Evolutionary conservation across 441 rosid species (phyloP), one percentile per base, ranked within the genome.

Genomic region (Gossypium schwendimanii): DNA sequence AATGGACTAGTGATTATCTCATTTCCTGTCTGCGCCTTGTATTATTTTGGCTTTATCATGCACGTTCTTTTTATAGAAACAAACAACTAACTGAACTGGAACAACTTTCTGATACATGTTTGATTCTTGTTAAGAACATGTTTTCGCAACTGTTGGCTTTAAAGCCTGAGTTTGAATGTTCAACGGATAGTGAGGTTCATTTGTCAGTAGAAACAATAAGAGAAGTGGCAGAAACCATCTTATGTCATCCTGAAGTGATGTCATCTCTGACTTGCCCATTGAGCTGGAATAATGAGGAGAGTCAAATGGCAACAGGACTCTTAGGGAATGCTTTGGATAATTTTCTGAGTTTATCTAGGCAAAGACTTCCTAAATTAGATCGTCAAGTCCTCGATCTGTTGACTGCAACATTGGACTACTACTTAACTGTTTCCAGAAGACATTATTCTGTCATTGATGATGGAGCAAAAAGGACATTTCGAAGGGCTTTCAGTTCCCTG

Each of bases 1-100:
- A 84, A 23, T 49, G 77, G 67, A 76, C 67, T 70, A 76, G 79
- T 76, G 86, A 81, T 83, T 77, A 78, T 47, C 72, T 83, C 67
- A 82, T 81, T 61, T 81, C 85, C 73, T 54, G 78, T 76, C 73
- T 91, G 64, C 89, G 80, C 52, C 87, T 87, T 73, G 76, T 89
- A 67, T 80, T 96, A 28, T 91, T 90, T 81, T 92, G 94, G 92
- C 84, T 90, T 73, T 72, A 81, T 80, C 94, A 83, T 77, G 82
- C 91, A 70, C 90, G 77, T 39, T 78, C 80, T 61, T 76, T 83
- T 47, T 80, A 78, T 80, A 77, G 69, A 79, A 77, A 69, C 70
- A 78, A 83, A 74, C 91, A 85, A 72, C 63, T 74, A 62, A 77
- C 76, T 44, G 80, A 80, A 82, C 87, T 81, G 60, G 70, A 78